Conservation (phyloP, 164 flowering plant species). For the Magnolia sinica region DNA sequence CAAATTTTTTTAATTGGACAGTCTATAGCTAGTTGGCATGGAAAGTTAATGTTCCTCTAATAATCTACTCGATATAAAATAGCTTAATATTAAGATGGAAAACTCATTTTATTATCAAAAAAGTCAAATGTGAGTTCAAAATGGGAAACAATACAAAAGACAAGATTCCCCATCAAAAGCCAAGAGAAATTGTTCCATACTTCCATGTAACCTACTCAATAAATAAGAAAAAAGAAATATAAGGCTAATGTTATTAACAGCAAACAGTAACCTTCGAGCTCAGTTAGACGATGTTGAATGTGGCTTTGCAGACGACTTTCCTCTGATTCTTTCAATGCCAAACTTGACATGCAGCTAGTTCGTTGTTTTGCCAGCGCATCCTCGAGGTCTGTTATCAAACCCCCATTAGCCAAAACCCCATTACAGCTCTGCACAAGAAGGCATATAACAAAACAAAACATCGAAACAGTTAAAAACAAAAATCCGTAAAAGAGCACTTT, state of each 20-base stretch:
- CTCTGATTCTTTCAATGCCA: constrained; percentile 38
- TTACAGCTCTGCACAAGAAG: constrained; percentile 31
- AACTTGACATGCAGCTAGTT: constrained; percentile 47
- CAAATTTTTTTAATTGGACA: no score
- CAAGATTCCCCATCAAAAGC: background rate
- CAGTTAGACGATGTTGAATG: constrained; percentile 61
- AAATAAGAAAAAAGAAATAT: background rate
- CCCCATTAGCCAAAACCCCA: constrained; percentile 28
- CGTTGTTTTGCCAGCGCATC: constrained; percentile 68
- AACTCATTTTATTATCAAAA: no score
- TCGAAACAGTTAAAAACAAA: background rate
- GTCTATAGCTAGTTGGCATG: no score
- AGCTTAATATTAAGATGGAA: background rate
- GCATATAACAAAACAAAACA: background rate
- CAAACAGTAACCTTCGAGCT: constrained; percentile 70
- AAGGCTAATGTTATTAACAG: constrained; percentile 1
- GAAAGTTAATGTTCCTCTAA: background rate
- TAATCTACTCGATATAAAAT: background rate
- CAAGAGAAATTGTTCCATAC: background rate
- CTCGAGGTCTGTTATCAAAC: constrained; percentile 62
- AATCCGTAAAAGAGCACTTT: background rate
- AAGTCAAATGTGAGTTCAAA: no score
- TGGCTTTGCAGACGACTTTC: constrained; percentile 54
- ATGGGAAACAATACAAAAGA: no score
- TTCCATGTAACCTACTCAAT: background rate